Conservation (phyloP, 306 rosid species). For the Cucumis hystrix region DNA sequence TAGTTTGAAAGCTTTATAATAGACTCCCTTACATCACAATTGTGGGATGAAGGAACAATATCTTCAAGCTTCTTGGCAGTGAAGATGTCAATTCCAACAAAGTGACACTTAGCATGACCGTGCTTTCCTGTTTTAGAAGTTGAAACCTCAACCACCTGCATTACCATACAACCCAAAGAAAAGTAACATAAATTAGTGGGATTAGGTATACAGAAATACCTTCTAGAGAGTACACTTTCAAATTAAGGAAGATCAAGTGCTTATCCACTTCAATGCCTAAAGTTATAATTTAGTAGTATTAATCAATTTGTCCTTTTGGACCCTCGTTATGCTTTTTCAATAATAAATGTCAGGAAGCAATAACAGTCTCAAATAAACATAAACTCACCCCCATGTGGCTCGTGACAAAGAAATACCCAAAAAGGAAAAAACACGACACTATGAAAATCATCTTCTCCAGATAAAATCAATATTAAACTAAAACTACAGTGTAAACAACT, state of each 20-base stretch:
- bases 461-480: not conserved
- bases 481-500: not conserved
- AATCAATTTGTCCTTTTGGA: not conserved
- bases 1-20: not conserved
- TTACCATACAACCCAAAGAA: not conserved
- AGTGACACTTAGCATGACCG: constrained; percentile 89
- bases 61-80: constrained; percentile 75
- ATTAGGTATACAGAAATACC: not conserved
- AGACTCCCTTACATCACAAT: constrained; percentile 56
- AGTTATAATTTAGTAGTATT: not conserved
- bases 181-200: not conserved
- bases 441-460: not conserved
- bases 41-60: constrained; percentile 84
- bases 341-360: not conserved
- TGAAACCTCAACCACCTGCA: constrained; percentile 82
- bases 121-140: constrained; percentile 89
- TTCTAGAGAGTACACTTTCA: no score
- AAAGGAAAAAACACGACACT: not conserved
- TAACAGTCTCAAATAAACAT: not conserved
- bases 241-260: not conserved
- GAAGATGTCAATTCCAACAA: constrained; percentile 74
- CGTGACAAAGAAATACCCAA: not conserved
- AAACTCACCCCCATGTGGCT: not conserved
- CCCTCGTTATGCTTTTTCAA: not conserved
- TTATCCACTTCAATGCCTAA: not conserved